Percentiles rank a stretch among this genome's conserved stretches.
Conservation (phyloP, 495 filamentous ascomycete species). For the Podospora pseudocomata region DNA sequence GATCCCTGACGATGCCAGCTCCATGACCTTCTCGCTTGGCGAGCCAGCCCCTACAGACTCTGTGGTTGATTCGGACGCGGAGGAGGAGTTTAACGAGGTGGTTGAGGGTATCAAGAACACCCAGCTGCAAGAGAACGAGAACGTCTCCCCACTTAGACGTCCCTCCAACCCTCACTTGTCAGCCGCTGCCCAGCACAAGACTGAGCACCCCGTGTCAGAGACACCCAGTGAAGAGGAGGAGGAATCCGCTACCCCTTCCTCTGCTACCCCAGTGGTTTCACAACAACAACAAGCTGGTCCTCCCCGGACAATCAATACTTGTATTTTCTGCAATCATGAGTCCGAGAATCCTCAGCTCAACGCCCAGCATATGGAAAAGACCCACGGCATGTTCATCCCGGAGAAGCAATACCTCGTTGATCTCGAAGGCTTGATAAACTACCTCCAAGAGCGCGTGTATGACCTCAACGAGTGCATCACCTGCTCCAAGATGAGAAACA, state of each 20-base stretch:
- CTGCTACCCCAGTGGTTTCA: conserved; percentile 23
- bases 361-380: conserved; percentile 81
- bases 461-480: conserved; percentile 72
- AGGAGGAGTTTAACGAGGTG: conserved; percentile 73
- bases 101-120: conserved; percentile 73
- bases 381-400: conserved; percentile 94
- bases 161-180: conserved; percentile 57
- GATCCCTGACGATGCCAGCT: conserved; percentile 68
- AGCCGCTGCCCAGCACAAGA: conserved; percentile 42
- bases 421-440: conserved; percentile 71
- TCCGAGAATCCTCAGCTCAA: conserved; percentile 71
- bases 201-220: conserved; percentile 36
- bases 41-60: conserved; percentile 58
- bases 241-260: conserved; percentile 34
- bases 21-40: conserved; percentile 84
- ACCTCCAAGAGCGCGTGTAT: conserved; percentile 68
- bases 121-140: conserved; percentile 62
- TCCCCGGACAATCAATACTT: conserved; percentile 56
- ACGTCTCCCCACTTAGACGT: conserved; percentile 50
- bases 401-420: conserved; percentile 79
- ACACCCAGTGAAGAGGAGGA: conserved; percentile 32
- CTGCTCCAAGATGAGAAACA: conserved; percentile 74
- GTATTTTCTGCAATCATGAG: conserved; percentile 85
- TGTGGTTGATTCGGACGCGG: conserved; percentile 58
- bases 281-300: conserved; percentile 21